These are phyloP conservation scores for Chytriomyces sp. DNA, from an alignment of 192 early-diverging fungal genomes.

Conservation along the genomic window DNA sequence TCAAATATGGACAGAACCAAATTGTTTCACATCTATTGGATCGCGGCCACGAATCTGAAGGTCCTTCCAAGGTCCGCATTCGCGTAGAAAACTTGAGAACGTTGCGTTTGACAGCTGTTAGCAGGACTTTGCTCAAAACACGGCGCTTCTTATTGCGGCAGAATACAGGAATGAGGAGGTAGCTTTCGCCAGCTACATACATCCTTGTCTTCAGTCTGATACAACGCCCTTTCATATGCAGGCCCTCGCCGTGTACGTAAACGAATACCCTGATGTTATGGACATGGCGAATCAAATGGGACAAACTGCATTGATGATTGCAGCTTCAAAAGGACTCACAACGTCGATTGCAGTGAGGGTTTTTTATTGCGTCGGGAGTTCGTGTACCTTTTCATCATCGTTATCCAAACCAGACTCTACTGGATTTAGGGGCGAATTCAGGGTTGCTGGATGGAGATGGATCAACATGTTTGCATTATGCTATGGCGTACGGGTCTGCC, in stretches of 20 bases:
- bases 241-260: conserved; percentile 40
- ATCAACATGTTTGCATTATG: conserved; percentile 53
- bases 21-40: conserved; percentile 48
- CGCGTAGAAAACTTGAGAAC: not conserved
- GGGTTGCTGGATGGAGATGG: conserved; percentile 47
- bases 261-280: conserved; percentile 41
- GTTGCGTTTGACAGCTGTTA: not conserved
- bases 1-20: conserved; percentile 47
- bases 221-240: not conserved
- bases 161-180: conserved; percentile 48
- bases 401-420: conserved; percentile 25
- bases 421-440: conserved; percentile 48
- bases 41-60: conserved; percentile 40
- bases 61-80: conserved; percentile 20
- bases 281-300: conserved; percentile 44
- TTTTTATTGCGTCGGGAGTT: not conserved
- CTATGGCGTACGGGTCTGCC: conserved; percentile 46
- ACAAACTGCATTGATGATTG: conserved; percentile 49
- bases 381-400: not conserved
- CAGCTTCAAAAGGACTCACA: conserved; percentile 39
- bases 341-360: conserved; percentile 33
- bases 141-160: conserved; percentile 48
- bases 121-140: conserved; percentile 52
- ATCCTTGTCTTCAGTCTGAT: not conserved
- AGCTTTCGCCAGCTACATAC: not conserved